phyloP scores from a whole-genome alignment of 2,329 filamentous ascomycete species.

The Aspergillus sp. region DNA sequence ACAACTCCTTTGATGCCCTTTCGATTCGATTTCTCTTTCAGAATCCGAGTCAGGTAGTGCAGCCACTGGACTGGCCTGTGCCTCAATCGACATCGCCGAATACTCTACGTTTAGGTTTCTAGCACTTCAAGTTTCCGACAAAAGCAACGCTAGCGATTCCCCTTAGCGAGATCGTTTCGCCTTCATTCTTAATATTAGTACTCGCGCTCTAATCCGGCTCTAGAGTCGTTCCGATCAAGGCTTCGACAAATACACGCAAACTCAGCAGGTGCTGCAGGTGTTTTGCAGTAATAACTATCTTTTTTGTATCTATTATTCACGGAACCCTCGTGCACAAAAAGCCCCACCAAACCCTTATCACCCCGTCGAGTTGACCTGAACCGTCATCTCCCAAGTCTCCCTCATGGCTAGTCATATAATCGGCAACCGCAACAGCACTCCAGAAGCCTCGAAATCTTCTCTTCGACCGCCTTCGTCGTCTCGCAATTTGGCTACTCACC shows the following conservation, averaged over 20 bases:
- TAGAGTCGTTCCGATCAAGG: slow-evolving; percentile 9
- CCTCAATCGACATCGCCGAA: slow-evolving; percentile 34
- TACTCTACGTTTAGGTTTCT: slow-evolving; percentile 29
- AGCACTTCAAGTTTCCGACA: slow-evolving; percentile 17
- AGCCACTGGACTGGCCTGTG: slow-evolving; percentile 49
- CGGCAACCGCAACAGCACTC: slow-evolving; percentile 94
- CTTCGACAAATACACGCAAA: slow-evolving; percentile 34
- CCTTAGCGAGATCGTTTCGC: slow-evolving; percentile 22
- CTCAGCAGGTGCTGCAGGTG: slow-evolving; percentile 83
- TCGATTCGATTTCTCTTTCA: slow-evolving; percentile 24
- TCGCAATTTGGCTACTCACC: slow-evolving; percentile 74
- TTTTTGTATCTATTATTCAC: slow-evolving; percentile 37
- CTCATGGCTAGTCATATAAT: slow-evolving; percentile 64
- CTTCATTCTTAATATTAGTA: slow-evolving; percentile 18
- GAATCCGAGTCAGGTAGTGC: slow-evolving; percentile 37
- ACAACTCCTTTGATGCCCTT: slow-evolving; percentile 24
- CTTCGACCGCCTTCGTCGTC: slow-evolving; percentile 83
- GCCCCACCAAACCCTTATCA: slow-evolving; percentile 6
- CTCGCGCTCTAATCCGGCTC: slow-evolving; percentile 9
- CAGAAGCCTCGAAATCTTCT: slow-evolving; percentile 79
- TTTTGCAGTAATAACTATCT: slow-evolving; percentile 42
- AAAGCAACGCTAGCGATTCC: slow-evolving; percentile 11
- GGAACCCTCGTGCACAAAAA: slow-evolving; percentile 18
- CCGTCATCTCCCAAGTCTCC: slow-evolving; percentile 16
- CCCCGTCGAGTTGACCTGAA: slow-evolving; percentile 6